Evolutionary conservation across 2,329 filamentous ascomycete species (phyloP).

Genomic region (Hymenoscyphus linearis): DNA sequence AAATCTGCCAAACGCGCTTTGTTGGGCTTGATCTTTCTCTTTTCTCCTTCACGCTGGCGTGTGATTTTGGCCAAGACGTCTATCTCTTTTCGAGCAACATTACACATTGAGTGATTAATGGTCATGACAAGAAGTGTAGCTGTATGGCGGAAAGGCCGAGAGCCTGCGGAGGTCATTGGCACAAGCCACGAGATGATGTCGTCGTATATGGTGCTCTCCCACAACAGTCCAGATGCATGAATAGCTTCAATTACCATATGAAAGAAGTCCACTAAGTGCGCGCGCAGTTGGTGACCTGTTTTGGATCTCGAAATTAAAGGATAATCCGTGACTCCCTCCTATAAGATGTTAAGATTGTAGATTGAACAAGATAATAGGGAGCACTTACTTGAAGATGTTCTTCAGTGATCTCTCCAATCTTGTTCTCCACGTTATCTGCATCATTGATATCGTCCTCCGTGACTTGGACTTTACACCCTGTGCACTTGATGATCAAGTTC

Average conservation of each 20-base stretch:
- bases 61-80: constrained; percentile 69
- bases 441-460: constrained; percentile 81
- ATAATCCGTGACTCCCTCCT: constrained; percentile 81
- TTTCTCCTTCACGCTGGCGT: constrained; percentile 73
- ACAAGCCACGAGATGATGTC: constrained; percentile 87
- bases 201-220: constrained; percentile 65
- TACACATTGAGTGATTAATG: constrained; percentile 72
- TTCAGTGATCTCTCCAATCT: constrained; percentile 78
- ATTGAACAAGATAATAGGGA: neutral
- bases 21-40: constrained; percentile 68
- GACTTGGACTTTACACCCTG: constrained; percentile 76
- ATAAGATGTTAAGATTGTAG: constrained; percentile 9
- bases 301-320: constrained; percentile 81
- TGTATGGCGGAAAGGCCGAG: constrained; percentile 90
- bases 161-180: constrained; percentile 81
- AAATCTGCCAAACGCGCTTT: constrained; percentile 72
- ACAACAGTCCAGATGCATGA: constrained; percentile 80
- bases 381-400: constrained; percentile 72
- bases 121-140: constrained; percentile 79
- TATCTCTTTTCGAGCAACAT: constrained; percentile 65
- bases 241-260: constrained; percentile 68
- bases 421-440: constrained; percentile 76
- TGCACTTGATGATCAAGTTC: constrained; percentile 63
- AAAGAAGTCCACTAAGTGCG: constrained; percentile 74
- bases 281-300: constrained; percentile 70